These are phyloP conservation scores for Tylopilus sp. DNA, from an alignment of 768 basidiomycete genomes.

Conservation along the genomic window DNA sequence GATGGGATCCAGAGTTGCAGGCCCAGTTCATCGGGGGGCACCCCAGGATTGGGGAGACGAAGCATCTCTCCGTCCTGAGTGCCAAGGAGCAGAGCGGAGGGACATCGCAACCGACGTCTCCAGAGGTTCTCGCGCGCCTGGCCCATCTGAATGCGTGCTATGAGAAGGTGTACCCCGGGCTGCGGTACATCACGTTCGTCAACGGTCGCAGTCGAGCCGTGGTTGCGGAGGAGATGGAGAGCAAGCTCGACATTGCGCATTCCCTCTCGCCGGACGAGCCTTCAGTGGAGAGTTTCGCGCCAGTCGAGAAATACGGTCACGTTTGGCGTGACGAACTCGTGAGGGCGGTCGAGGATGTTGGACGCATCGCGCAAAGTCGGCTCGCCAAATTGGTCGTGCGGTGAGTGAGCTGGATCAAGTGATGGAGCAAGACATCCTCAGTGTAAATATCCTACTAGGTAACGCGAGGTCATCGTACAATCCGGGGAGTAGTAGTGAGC, in stretches of 20 bases:
- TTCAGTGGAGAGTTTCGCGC: constrained; percentile 34
- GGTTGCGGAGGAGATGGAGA: constrained; percentile 81
- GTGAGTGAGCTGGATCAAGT: constrained; percentile 2
- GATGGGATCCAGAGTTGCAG: constrained; percentile 49
- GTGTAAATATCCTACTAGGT: background rate
- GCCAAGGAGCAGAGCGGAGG: constrained; percentile 71
- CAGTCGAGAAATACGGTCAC: constrained; percentile 36
- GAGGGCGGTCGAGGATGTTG: constrained; percentile 72
- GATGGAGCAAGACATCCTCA: background rate
- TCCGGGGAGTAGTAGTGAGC: background rate
- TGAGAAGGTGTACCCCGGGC: constrained; percentile 64
- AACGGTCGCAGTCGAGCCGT: constrained; percentile 71
- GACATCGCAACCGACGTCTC: constrained; percentile 51
- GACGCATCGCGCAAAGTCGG: constrained; percentile 72
- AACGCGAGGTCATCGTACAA: constrained; percentile 13
- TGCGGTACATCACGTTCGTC: constrained; percentile 91
- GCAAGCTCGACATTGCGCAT: constrained; percentile 49
- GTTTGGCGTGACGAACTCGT: constrained; percentile 67
- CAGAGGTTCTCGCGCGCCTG: constrained; percentile 71
- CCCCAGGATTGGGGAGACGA: constrained; percentile 85
- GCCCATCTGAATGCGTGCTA: constrained; percentile 75
- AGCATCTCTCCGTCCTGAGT: constrained; percentile 71
- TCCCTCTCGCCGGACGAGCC: constrained; percentile 40
- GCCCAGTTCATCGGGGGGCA: constrained; percentile 77
- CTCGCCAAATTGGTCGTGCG: constrained; percentile 33